Base-by-base conservation (phyloP, 2,329 filamentous ascomycete genomes). In the Cladosporium velox region DNA sequence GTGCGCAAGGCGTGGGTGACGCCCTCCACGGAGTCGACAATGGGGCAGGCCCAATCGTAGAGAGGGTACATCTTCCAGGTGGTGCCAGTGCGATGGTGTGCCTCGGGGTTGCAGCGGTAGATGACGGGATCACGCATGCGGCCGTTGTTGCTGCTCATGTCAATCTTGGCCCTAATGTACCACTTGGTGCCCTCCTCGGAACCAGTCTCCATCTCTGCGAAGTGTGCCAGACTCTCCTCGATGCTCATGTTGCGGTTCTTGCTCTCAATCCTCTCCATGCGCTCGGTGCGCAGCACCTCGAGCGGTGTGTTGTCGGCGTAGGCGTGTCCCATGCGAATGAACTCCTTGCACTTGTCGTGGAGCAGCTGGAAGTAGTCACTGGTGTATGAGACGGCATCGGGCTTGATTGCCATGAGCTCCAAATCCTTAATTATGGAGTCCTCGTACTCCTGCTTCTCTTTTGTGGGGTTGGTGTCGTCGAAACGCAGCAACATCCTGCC, bases 391-490 rank as follows among this genome's bases (percentile, higher is more conserved):
- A 93, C 85, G 70, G 86, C 86, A 79, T 97, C 94, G 26, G 93
- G 91, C 80, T 91, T 91, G 79, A 99, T 91, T 34, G 93, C 94
- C 85, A 99, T 92, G 63, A 98, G 85, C 59, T 89, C 88, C 60
- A 97, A 86, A 79, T 99, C 95, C 81, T 97, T 90, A 47, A 97
- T 84, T 69, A 99, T 99, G 5, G 93, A 87, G 79, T 98, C 93
- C 77, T 98, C 90, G 78, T 90, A 99, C 81, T 98, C 95, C 77
- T 94, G 89, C 83, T 96, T 97, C 84, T 99, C 95, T 79, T 98
- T 98, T 67, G 91, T 89, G 8, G 95, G 95, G 80, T 99, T 99
- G 65, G 95, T 99, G 76, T 99, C 95, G 77, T 99, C 95, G 75
- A 99, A 95, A 67, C 95, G 91, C 59, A 98, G 87, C 67, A 96